Conservation (phyloP, 441 rosid genomes). For the Flueggea neowawraea region DNA sequence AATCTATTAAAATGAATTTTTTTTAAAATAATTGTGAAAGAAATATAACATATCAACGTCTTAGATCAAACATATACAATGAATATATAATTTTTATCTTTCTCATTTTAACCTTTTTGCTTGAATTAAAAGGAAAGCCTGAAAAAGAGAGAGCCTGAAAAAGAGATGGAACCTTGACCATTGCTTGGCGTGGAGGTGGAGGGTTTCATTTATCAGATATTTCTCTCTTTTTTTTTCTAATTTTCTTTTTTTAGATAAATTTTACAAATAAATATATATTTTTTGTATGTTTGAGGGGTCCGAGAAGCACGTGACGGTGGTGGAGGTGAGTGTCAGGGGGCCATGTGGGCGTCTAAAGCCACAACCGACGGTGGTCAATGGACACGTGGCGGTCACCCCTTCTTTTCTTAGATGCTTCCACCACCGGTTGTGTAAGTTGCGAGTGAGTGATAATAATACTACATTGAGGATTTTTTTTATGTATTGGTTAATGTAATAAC, state of each 20-base stretch:
- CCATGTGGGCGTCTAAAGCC: constrained; percentile 46
- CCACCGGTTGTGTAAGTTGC: neutral
- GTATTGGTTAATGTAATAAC: constrained; percentile 4
- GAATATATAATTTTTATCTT: too few relatives aligned
- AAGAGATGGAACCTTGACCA: constrained; percentile 32
- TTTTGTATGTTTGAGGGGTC: constrained; percentile 21
- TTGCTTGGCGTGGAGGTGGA: constrained; percentile 50
- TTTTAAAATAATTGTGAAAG: too few relatives aligned
- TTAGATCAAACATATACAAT: too few relatives aligned
- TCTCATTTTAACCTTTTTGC: constrained; percentile 14
- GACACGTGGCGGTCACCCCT: constrained; percentile 28
- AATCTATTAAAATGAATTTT: too few relatives aligned
- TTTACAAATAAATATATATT: neutral
- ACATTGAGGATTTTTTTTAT: too few relatives aligned
- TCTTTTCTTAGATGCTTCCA: constrained; percentile 9
- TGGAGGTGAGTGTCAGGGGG: constrained; percentile 33
- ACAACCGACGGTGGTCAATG: constrained; percentile 39
- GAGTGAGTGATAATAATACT: too few relatives aligned
- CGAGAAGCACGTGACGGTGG: constrained; percentile 34
- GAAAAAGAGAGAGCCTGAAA: constrained; percentile 10
- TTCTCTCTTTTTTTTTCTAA: neutral
- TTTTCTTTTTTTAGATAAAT: neutral
- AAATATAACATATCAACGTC: too few relatives aligned
- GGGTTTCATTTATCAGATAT: constrained; percentile 21
- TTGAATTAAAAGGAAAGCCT: constrained; percentile 40